Base-by-base conservation (phyloP, 441 rosid genomes). In the Populus hybrid region DNA sequence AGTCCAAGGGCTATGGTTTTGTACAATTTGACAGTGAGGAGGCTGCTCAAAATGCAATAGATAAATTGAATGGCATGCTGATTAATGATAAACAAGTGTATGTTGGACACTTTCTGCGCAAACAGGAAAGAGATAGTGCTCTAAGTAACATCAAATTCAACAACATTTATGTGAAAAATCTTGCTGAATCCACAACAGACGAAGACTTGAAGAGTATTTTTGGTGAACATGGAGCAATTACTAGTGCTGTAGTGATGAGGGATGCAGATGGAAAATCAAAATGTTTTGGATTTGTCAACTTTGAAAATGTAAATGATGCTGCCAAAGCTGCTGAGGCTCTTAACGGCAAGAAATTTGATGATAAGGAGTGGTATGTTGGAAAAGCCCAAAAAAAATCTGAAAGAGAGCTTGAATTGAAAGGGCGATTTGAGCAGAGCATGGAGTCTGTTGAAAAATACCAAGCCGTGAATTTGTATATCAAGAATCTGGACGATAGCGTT, bases 1-100 rank as follows among this genome's bases (percentile, higher is more conserved):
- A 89, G 79, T 94, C 97, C 18, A 93, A 82, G 75, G 98, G 98
- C 76, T 91, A 93, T 82, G 98, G 98, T 36, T 94, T 94, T 87
- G 95, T 94, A 19, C 98, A 94, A 70, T 94, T 26, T 26, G 28
- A 26, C 28, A 26, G 28, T 26, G 28, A 90, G 77, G 97, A 93
- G 64, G 78, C 95, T 80, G 91, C 98, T n/a, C 90, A 89, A 80
- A 84, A 76, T 73, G 97, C 98, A 69, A 94, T 91, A 36, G 86
- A 82, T 79, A 85, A 89, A 69, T 76, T 94, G 81, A 91, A 93
- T 82, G 97, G 97, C 32, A 94, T 94, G 98, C 79, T 94, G 65
- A 34, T 94, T 72, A 94, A 92, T 79, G 98, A 94, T 75, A 94
- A 93, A 85, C 95, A 88, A 89, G 97, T 94, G 70, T 94, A 83